phyloP scores from a whole-genome alignment of 2,329 filamentous ascomycete genomes.

The Daldinia sp. region DNA sequence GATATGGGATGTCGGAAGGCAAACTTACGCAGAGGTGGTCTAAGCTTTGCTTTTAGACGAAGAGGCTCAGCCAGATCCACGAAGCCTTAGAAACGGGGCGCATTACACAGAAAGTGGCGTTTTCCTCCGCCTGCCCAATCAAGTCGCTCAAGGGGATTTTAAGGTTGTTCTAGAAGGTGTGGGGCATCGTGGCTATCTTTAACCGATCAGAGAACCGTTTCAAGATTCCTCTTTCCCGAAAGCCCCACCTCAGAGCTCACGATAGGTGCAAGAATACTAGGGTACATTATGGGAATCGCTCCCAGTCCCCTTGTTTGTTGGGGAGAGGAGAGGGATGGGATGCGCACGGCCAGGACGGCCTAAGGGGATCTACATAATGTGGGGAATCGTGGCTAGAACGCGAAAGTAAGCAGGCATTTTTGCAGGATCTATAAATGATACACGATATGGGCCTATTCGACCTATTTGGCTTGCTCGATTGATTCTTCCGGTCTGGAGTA shows the following conservation, averaged over 20 bases:
- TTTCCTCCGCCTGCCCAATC: constrained; percentile 14
- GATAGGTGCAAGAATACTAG: constrained; percentile 10
- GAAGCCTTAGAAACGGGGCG: constrained; percentile 9
- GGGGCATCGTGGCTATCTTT: constrained; percentile 14
- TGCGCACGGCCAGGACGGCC: neutral
- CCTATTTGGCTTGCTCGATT: no score
- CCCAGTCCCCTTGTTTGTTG: constrained; percentile 29
- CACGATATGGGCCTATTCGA: neutral
- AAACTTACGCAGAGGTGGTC: neutral
- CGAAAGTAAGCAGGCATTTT: neutral
- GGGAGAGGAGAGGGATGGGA: constrained; percentile 4
- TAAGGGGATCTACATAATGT: constrained; percentile 7
- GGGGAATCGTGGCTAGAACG: constrained; percentile 11
- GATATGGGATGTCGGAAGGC: neutral
- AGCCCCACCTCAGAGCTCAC: constrained; percentile 12
- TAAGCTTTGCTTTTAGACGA: neutral
- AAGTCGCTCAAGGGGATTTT: neutral
- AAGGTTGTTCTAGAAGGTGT: constrained; percentile 33
- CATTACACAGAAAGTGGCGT: constrained; percentile 24
- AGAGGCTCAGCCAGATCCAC: constrained; percentile 20
- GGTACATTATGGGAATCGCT: neutral
- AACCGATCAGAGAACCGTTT: constrained; percentile 26
- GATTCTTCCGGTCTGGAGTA: neutral
- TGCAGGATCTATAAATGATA: neutral
- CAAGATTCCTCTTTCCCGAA: constrained; percentile 19